These are phyloP conservation scores for Tricholoma hemisulphureum DNA, from an alignment of 768 basidiomycete species.

Conservation along the genomic window DNA sequence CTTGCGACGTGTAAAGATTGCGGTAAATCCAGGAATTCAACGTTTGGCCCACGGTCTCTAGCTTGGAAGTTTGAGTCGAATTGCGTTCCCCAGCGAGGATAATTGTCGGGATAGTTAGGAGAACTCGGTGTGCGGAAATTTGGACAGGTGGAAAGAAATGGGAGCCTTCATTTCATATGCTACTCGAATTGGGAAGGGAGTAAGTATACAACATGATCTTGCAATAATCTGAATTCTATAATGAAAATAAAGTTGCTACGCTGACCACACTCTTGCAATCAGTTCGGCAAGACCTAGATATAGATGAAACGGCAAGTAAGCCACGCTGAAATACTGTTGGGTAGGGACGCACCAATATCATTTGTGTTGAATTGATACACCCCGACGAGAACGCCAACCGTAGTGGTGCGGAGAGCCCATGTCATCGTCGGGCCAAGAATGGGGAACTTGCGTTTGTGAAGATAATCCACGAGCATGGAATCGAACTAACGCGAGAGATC, in stretches of 20 bases:
- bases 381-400: conserved; percentile 81
- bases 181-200: too few species aligned
- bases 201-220: too few species aligned
- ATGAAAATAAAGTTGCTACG: conserved; percentile 38
- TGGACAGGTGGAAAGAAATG: too few species aligned
- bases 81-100: too few species aligned
- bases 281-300: conserved; percentile 79
- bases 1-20: too few species aligned
- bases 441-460: conserved; percentile 95
- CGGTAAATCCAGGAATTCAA: too few species aligned
- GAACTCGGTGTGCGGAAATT: too few species aligned
- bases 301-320: conserved; percentile 25
- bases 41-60: too few species aligned
- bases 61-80: too few species aligned
- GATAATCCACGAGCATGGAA: conserved; percentile 76
- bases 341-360: conserved; percentile 76
- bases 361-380: conserved; percentile 99
- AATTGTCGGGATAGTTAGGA: too few species aligned
- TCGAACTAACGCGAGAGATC: conserved; percentile 64
- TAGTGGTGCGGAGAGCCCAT: conserved; percentile 79
- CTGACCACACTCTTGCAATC: conserved; percentile 79
- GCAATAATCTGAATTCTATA: not conserved
- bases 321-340: not conserved
- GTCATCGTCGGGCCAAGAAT: conserved; percentile 59
- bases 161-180: too few species aligned